phyloP scores from a whole-genome alignment of 2,329 filamentous ascomycete genomes.

The Remersonia thermophila region DNA sequence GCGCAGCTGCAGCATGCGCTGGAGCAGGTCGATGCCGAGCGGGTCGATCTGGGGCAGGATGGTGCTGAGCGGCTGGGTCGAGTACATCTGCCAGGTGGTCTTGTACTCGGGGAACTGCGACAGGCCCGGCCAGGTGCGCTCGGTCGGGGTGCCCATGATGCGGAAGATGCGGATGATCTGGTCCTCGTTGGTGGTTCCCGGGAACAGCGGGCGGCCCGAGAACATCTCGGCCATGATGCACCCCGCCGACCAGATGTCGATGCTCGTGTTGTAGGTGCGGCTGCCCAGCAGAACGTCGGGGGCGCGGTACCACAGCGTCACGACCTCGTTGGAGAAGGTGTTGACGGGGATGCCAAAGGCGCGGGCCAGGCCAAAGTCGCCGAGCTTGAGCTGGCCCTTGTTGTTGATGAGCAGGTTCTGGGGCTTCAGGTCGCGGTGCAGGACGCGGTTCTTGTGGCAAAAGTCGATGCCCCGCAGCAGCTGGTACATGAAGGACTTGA shows the following conservation, averaged over 20 bases:
- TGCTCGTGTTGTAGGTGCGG: slow-evolving; percentile 97
- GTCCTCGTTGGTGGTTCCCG: slow-evolving; percentile 95
- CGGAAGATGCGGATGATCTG: slow-evolving; percentile 95
- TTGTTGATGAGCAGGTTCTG: slow-evolving; percentile 94
- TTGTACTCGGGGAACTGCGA: slow-evolving; percentile 97
- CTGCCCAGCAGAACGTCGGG: slow-evolving; percentile 90
- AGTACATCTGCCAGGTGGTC: slow-evolving; percentile 84
- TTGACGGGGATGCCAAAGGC: slow-evolving; percentile 97
- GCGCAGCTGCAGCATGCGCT: slow-evolving; percentile 81
- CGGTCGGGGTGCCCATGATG: slow-evolving; percentile 94
- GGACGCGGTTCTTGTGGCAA: slow-evolving; percentile 91
- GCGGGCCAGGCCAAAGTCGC: slow-evolving; percentile 85
- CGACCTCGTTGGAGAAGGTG: slow-evolving; percentile 95
- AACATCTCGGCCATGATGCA: slow-evolving; percentile 99
- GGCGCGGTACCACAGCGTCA: slow-evolving; percentile 94
- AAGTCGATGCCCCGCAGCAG: slow-evolving; percentile 91
- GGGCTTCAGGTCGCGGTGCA: slow-evolving; percentile 91
- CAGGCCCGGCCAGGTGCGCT: slow-evolving; percentile 91
- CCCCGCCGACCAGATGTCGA: slow-evolving; percentile 97
- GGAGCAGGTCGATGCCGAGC: slow-evolving; percentile 73
- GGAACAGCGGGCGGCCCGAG: slow-evolving; percentile 87
- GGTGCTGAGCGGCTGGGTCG: slow-evolving; percentile 75
- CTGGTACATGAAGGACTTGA: slow-evolving; percentile 99
- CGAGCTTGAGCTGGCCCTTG: slow-evolving; percentile 81
- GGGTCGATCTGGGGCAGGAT: slow-evolving; percentile 87